These are phyloP conservation scores for Xylaria sp. DNA, from an alignment of 2,329 filamentous ascomycete species.

Conservation along the genomic window DNA sequence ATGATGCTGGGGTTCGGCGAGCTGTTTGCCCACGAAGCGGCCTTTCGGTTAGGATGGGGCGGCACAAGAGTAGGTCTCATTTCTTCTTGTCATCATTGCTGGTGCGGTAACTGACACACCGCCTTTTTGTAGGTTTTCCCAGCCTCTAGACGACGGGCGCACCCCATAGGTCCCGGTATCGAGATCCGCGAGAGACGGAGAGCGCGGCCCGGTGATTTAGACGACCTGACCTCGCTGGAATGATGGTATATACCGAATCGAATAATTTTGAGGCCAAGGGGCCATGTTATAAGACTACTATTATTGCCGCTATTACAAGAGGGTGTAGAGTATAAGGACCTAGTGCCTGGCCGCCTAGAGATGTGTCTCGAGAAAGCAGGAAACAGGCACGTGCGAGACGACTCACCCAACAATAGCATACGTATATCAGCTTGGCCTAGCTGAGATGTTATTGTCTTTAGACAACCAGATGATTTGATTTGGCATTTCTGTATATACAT, in stretches of 20 bases:
- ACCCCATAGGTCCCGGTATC: constrained; percentile 79
- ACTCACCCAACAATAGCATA: too few relatives aligned
- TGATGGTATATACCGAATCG: constrained; percentile 44
- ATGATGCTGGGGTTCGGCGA: constrained; percentile 99
- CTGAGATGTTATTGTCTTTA: background rate
- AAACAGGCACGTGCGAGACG: background rate
- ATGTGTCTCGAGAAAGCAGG: background rate
- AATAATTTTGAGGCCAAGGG: background rate
- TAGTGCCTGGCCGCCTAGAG: too few relatives aligned
- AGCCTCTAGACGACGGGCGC: constrained; percentile 62
- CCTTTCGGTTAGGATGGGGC: constrained; percentile 91
- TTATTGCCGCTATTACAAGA: too few relatives aligned
- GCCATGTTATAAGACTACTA: background rate
- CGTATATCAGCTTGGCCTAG: background rate
- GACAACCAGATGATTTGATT: too few relatives aligned
- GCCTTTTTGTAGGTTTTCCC: constrained; percentile 63
- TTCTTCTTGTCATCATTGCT: background rate
- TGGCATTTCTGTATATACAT: too few relatives aligned
- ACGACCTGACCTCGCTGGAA: constrained; percentile 73
- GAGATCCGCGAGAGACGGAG: constrained; percentile 73
- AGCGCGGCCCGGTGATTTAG: constrained; percentile 59
- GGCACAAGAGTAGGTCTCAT: constrained; percentile 77
- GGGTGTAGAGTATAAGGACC: too few relatives aligned
- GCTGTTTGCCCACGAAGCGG: constrained; percentile 93
- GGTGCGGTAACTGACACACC: constrained; percentile 1